Conservation (phyloP, 1,284 basidiomycete genomes). For the Neonothopanus nambi region DNA sequence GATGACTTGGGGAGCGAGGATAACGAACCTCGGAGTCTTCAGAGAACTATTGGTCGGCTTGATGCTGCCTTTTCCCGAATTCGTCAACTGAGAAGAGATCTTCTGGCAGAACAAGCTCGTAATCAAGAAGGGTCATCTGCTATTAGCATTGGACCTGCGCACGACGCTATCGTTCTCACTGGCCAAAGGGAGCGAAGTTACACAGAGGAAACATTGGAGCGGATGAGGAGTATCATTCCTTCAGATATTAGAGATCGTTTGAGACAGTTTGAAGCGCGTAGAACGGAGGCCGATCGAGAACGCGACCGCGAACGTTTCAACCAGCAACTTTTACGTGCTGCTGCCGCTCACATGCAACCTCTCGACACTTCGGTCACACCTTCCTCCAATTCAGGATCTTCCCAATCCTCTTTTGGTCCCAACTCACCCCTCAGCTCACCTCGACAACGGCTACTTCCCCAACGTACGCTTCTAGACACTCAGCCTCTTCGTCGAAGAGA, state of each 20-base stretch:
- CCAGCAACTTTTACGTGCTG: slow-evolving; percentile 8
- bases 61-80: slow-evolving; percentile 38
- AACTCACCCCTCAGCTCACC: slow-evolving; percentile 22
- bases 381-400: slow-evolving; percentile 9
- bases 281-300: slow-evolving; percentile 5
- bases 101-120: slow-evolving; percentile 22
- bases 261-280: slow-evolving; percentile 9
- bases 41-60: slow-evolving; percentile 20
- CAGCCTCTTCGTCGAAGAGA: slow-evolving; percentile 21
- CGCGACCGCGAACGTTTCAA: slow-evolving; percentile 1
- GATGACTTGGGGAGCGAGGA: too few relatives aligned
- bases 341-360: slow-evolving; percentile 12
- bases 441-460: slow-evolving; percentile 17
- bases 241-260: slow-evolving; percentile 10
- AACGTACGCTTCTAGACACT: slow-evolving; percentile 24
- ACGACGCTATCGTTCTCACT: slow-evolving; percentile 37
- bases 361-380: slow-evolving; percentile 11
- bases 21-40: not conserved
- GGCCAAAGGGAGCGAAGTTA: slow-evolving; percentile 20
- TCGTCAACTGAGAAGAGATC: slow-evolving; percentile 42
- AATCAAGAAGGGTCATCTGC: slow-evolving; percentile 11
- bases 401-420: slow-evolving; percentile 14
- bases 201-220: slow-evolving; percentile 8
- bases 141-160: slow-evolving; percentile 29
- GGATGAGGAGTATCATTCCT: slow-evolving; percentile 12